Evolutionary conservation across 371 early-diverging fungal species (phyloP).

Genomic region (Mucor ambiguus): DNA sequence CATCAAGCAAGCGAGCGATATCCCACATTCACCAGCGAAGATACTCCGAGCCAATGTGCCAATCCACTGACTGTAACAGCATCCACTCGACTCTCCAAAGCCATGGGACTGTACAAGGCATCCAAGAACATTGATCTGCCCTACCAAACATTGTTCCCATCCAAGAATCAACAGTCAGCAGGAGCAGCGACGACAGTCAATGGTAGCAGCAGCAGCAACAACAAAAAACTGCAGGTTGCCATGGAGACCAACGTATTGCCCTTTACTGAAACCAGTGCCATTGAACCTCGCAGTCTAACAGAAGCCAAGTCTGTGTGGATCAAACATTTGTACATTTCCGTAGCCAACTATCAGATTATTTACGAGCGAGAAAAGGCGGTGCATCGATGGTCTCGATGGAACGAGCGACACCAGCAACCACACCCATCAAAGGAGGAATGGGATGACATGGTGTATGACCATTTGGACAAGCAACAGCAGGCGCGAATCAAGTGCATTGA

Average conservation of each 20-base stretch:
- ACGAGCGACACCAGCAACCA: constrained; percentile 5
- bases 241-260: constrained; percentile 31
- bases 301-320: constrained; percentile 66
- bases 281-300: constrained; percentile 54
- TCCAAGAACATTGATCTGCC: constrained; percentile 36
- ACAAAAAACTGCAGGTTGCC: not conserved
- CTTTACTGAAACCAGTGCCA: constrained; percentile 38
- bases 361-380: constrained; percentile 57
- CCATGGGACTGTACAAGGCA: constrained; percentile 42
- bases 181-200: not conserved
- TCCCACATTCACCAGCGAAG: constrained; percentile 56
- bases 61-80: constrained; percentile 9
- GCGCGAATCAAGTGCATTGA: constrained; percentile 16
- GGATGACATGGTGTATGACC: constrained; percentile 8
- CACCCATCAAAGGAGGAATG: constrained; percentile 14
- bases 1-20: constrained; percentile 58
- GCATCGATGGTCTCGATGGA: constrained; percentile 41
- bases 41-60: not conserved
- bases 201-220: constrained; percentile 2
- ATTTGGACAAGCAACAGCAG: not conserved
- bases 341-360: constrained; percentile 62
- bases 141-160: constrained; percentile 49
- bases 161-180: constrained; percentile 25
- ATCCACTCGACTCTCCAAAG: constrained; percentile 18
- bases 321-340: constrained; percentile 63